phyloP scores from a whole-genome alignment of 2,329 filamentous ascomycete species.

The Clathrospora elynae region DNA sequence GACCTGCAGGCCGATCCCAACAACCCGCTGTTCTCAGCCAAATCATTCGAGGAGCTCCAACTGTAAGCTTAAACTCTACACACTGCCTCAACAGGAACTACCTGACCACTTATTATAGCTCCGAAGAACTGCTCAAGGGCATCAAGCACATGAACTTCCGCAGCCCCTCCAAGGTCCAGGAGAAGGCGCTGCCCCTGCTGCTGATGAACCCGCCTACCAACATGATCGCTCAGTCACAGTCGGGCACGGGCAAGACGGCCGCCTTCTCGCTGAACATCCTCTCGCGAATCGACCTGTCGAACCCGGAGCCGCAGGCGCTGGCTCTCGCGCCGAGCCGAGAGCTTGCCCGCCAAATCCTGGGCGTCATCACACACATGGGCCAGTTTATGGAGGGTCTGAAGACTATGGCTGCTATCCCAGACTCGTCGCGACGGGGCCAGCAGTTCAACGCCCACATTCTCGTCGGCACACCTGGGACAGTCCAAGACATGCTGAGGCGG shows the following conservation, averaged over 20 bases:
- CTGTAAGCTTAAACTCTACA: too few species aligned
- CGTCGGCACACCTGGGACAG: conserved; percentile 92
- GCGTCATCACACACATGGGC: conserved; percentile 82
- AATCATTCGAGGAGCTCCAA: conserved; percentile 81
- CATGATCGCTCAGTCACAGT: conserved; percentile 98
- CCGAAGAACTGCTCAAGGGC: conserved; percentile 57
- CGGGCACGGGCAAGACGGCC: conserved; percentile 96
- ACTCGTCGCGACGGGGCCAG: conserved; percentile 70
- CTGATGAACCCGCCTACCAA: conserved; percentile 85
- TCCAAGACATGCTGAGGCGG: conserved; percentile 82
- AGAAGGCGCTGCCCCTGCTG: conserved; percentile 88
- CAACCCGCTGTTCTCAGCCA: conserved; percentile 84
- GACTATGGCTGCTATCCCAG: conserved; percentile 81
- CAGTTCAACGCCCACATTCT: conserved; percentile 77
- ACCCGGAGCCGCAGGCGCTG: conserved; percentile 78
- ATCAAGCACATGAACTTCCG: conserved; percentile 88
- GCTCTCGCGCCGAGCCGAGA: conserved; percentile 92
- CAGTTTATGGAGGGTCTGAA: conserved; percentile 77
- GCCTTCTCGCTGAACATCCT: conserved; percentile 94
- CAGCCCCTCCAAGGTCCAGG: conserved; percentile 97
- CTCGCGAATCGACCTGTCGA: conserved; percentile 77
- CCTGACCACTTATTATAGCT: conserved; percentile 18
- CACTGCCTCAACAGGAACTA: too few species aligned
- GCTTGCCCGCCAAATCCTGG: conserved; percentile 90
- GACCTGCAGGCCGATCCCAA: conserved; percentile 85